phyloP scores from a whole-genome alignment of 202 grass and related monocot species.

The Panicum hallii region DNA sequence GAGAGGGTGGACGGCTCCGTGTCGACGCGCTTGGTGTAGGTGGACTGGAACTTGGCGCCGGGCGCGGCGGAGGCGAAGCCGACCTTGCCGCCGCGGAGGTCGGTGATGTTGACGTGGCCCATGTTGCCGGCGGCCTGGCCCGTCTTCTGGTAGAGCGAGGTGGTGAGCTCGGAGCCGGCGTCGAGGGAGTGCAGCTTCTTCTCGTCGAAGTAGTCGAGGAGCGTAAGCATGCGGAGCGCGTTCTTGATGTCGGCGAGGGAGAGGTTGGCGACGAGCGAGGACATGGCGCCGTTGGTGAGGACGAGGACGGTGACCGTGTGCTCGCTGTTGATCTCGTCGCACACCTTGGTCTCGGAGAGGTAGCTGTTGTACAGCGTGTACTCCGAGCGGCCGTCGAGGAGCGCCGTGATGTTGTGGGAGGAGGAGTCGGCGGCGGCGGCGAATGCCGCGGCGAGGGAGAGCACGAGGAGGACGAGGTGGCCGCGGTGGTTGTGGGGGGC shows the following conservation, averaged over 20 bases:
- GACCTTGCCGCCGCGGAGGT: slow-evolving; percentile 86
- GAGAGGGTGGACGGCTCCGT: slow-evolving; percentile 91
- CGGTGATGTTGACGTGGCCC: slow-evolving; percentile 97
- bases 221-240: slow-evolving; percentile 86
- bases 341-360: slow-evolving; percentile 92
- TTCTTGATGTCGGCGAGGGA: slow-evolving; percentile 86
- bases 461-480: slow-evolving; percentile 25
- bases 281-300: slow-evolving; percentile 87
- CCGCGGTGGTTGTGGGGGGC: neutral
- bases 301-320: slow-evolving; percentile 86
- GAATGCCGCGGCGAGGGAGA: slow-evolving; percentile 22
- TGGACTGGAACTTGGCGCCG: slow-evolving; percentile 74
- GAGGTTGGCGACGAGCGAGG: slow-evolving; percentile 77
- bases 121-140: slow-evolving; percentile 81
- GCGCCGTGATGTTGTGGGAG: slow-evolving; percentile 85
- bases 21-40: slow-evolving; percentile 80
- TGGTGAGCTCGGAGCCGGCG: slow-evolving; percentile 74
- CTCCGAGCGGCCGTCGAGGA: slow-evolving; percentile 74
- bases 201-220: slow-evolving; percentile 95
- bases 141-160: slow-evolving; percentile 96
- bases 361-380: slow-evolving; percentile 92
- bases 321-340: slow-evolving; percentile 94
- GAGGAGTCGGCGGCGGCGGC: neutral
- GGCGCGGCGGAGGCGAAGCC: slow-evolving; percentile 82
- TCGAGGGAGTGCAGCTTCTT: slow-evolving; percentile 90